These are phyloP conservation scores for Cadophora luteo-olivacea DNA, from an alignment of 2,329 filamentous ascomycete genomes.

Conservation along the genomic window DNA sequence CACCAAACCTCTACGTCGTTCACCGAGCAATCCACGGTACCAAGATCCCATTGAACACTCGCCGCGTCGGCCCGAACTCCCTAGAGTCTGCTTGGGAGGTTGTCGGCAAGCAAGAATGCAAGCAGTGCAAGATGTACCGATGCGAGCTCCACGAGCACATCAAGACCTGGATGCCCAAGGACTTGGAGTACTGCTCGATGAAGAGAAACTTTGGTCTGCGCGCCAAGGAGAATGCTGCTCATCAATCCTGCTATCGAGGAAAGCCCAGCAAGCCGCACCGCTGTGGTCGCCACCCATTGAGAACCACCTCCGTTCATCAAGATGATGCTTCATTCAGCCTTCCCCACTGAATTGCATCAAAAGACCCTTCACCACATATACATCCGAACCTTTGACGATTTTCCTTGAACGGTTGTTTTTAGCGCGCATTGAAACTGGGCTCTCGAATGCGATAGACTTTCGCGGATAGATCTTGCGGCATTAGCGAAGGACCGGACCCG, in stretches of 20 bases:
- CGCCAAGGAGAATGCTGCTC: slow-evolving; percentile 52
- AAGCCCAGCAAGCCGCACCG: slow-evolving; percentile 64
- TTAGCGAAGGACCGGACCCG: slow-evolving; percentile 12
- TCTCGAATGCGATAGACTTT: slow-evolving; percentile 8
- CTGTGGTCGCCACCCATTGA: slow-evolving; percentile 60
- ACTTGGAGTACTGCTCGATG: slow-evolving; percentile 65
- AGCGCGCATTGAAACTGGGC: slow-evolving; percentile 11
- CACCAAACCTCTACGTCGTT: slow-evolving; percentile 63
- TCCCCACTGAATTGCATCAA: background rate
- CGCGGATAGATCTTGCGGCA: slow-evolving; percentile 13
- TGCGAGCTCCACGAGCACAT: slow-evolving; percentile 70
- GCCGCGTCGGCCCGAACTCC: slow-evolving; percentile 66
- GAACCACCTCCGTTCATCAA: slow-evolving; percentile 40
- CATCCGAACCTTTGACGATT: background rate
- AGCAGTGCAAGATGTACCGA: slow-evolving; percentile 65
- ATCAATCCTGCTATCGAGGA: slow-evolving; percentile 62
- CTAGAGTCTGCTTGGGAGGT: slow-evolving; percentile 69
- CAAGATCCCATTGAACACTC: slow-evolving; percentile 60
- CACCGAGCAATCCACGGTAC: slow-evolving; percentile 61
- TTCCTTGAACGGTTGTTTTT: slow-evolving; percentile 10
- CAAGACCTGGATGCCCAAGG: slow-evolving; percentile 62
- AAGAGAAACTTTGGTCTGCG: slow-evolving; percentile 61
- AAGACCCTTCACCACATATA: background rate
- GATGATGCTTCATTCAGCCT: slow-evolving; percentile 27
- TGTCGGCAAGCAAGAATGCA: slow-evolving; percentile 66